Percentiles rank a stretch among this genome's conserved stretches.
These are phyloP conservation scores for Cunninghamia lanceolata DNA, from an alignment of 75 land plant genomes.

Conservation along the genomic window DNA sequence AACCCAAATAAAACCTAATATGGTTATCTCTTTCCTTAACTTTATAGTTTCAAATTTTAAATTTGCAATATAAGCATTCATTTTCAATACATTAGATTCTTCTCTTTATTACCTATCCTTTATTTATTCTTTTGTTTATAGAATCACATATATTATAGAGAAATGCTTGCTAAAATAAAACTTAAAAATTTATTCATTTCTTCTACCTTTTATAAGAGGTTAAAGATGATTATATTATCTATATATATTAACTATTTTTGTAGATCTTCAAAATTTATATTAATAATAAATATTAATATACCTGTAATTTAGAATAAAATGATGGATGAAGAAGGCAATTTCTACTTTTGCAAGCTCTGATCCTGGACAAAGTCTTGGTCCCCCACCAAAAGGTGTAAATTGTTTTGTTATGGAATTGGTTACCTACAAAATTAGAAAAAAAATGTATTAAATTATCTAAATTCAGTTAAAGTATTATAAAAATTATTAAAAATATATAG, in stretches of 20 bases:
- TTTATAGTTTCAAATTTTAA: background rate
- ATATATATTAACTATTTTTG: no score
- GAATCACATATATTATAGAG: no score
- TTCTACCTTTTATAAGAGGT: no score
- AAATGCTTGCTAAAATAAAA: no score
- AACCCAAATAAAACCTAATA: background rate
- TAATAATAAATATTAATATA: conserved; percentile 6
- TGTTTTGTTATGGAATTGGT: background rate
- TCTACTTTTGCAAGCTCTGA: conserved; percentile 67
- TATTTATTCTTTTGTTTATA: no score
- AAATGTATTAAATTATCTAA: background rate
- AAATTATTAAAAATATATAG: background rate
- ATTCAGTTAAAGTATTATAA: background rate
- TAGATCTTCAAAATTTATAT: no score
- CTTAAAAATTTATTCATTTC: no score
- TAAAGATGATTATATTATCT: no score
- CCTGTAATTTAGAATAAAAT: conserved; percentile 66
- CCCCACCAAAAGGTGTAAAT: conserved; percentile 74
- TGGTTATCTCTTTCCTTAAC: background rate
- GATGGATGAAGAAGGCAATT: conserved; percentile 70
- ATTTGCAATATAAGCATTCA: background rate
- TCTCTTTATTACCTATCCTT: no score
- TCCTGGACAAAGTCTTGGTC: conserved; percentile 77
- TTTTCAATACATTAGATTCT: no score
- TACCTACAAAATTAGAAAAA: background rate